Conservation (phyloP, 257 asterid genomes). For the Solanum etuberosum region DNA sequence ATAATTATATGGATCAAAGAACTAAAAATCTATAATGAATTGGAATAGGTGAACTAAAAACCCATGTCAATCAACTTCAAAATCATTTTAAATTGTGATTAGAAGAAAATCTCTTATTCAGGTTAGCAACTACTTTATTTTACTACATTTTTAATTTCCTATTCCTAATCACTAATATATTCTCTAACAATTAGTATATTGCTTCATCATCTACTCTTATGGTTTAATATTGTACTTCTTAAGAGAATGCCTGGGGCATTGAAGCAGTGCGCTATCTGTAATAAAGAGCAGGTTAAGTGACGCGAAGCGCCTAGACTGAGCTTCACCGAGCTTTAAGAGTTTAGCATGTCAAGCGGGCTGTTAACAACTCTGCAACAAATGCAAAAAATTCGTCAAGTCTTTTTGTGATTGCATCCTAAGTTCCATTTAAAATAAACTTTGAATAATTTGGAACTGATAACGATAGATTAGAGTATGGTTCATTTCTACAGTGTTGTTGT, state of each 20-base stretch:
- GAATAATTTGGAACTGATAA: neutral
- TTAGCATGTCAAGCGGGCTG: neutral
- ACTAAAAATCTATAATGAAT: neutral
- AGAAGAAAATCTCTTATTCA: neutral
- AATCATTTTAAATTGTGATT: neutral
- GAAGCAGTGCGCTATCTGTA: neutral
- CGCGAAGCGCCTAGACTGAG: neutral
- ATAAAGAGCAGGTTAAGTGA: neutral
- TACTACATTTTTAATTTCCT: neutral
- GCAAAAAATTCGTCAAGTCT: neutral
- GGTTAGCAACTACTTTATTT: neutral
- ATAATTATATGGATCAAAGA: neutral
- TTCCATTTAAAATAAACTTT: neutral
- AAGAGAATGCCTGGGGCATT: neutral
- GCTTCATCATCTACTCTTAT: neutral
- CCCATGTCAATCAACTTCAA: neutral
- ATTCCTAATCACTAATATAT: neutral
- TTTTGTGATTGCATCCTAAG: neutral
- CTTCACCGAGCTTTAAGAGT: neutral
- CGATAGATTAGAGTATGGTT: neutral
- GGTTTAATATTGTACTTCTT: neutral
- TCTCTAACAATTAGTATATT: neutral
- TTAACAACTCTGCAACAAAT: neutral
- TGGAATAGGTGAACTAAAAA: neutral
- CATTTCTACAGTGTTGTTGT: neutral